Evolutionary conservation across 2,329 filamentous ascomycete species (phyloP).

Genomic region (Metarhizium humberi): DNA sequence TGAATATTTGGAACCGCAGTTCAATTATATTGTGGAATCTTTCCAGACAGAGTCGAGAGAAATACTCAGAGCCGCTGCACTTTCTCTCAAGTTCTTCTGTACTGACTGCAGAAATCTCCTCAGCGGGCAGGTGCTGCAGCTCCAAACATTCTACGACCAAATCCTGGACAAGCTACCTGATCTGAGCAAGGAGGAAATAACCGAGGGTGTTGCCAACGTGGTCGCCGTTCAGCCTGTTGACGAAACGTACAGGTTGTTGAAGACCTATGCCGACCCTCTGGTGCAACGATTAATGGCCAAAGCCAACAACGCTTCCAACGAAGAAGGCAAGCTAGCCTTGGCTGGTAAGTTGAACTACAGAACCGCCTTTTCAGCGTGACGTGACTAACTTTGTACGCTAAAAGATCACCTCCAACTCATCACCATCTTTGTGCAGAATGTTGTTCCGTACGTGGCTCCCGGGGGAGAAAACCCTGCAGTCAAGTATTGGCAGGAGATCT

Average conservation of each 20-base stretch:
- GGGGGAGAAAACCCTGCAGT: constrained; percentile 79
- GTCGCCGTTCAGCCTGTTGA: constrained; percentile 75
- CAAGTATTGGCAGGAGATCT: constrained; percentile 91
- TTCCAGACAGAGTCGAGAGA: constrained; percentile 86
- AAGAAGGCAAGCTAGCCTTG: constrained; percentile 75
- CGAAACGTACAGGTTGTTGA: constrained; percentile 76
- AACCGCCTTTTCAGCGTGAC: background rate
- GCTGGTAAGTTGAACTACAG: constrained; percentile 49
- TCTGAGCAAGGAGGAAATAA: constrained; percentile 88
- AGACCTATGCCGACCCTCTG: constrained; percentile 87
- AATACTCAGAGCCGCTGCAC: constrained; percentile 80
- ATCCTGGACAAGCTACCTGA: constrained; percentile 79
- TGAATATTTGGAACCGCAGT: constrained; percentile 83
- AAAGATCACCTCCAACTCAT: constrained; percentile 83
- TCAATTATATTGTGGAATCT: constrained; percentile 90
- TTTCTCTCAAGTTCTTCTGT: constrained; percentile 96
- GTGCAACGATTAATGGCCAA: constrained; percentile 77
- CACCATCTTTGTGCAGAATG: constrained; percentile 76
- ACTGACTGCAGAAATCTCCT: constrained; percentile 86
- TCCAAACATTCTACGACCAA: constrained; percentile 88
- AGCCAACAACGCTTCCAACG: constrained; percentile 75
- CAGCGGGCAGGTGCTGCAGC: constrained; percentile 70
- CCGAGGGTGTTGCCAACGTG: constrained; percentile 88
- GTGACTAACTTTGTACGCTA: background rate
- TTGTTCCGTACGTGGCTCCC: constrained; percentile 64